Evolutionary conservation across 225 moss, liverwort and hornwort genomes (phyloP).

Genomic region (Antitrichia curtipendula): DNA sequence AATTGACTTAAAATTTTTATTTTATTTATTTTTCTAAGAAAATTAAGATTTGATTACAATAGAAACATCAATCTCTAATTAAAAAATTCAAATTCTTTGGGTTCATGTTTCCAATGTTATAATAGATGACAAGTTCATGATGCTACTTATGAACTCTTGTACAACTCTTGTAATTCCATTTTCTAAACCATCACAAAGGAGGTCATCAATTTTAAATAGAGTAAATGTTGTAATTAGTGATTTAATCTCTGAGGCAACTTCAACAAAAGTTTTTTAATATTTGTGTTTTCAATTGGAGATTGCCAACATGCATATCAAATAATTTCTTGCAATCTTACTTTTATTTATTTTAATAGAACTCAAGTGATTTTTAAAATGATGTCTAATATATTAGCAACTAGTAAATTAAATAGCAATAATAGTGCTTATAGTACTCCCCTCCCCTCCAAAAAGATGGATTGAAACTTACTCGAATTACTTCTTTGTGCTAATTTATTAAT

Average conservation of each 20-base stretch:
- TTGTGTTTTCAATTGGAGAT: background rate
- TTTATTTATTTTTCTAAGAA: no score
- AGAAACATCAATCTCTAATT: no score
- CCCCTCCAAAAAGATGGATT: background rate
- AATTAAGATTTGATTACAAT: no score
- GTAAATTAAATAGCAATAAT: no score
- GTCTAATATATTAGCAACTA: background rate
- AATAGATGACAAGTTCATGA: no score
- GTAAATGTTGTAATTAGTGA: background rate
- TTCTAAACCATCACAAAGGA: background rate
- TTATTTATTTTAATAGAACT: background rate
- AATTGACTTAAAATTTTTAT: no score
- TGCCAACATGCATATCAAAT: background rate
- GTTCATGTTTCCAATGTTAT: no score
- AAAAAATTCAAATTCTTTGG: no score
- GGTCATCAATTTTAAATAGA: background rate
- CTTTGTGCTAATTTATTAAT: background rate
- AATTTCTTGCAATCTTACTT: background rate
- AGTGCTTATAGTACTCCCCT: no score
- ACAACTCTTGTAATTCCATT: no score
- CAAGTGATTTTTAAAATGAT: background rate
- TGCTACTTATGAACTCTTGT: background rate
- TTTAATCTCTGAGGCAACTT: background rate
- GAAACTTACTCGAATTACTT: background rate
- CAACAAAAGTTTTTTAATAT: background rate